Evolutionary conservation across 345 rosid species (phyloP).

Genomic region (Pseudoturritis turrita): DNA sequence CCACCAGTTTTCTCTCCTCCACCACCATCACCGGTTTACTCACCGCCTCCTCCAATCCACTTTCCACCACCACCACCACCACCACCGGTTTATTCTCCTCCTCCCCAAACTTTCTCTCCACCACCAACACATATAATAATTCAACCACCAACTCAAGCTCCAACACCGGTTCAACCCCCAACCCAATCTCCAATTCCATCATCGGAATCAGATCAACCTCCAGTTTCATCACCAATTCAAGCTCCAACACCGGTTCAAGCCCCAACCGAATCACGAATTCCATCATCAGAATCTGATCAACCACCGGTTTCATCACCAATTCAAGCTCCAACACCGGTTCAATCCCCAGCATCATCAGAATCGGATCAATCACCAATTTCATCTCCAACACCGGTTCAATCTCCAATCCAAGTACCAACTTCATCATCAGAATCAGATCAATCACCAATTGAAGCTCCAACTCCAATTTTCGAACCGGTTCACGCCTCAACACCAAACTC

Average conservation of each 20-base stretch:
- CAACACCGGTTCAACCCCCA: constrained; percentile 13
- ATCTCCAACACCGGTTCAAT: background rate
- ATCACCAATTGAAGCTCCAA: background rate
- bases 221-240: background rate
- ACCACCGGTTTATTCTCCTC: constrained; percentile 12
- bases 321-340: background rate
- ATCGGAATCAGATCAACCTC: background rate
- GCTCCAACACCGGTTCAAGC: background rate
- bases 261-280: background rate
- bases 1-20: constrained; percentile 9
- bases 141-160: constrained; percentile 13
- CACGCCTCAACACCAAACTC: background rate
- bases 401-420: background rate
- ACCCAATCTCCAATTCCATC: background rate
- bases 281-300: background rate
- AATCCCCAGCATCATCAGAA: constrained; percentile 10
- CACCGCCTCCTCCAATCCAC: constrained; percentile 9
- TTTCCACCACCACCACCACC: constrained; percentile 17
- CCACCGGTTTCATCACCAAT: background rate
- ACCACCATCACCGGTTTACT: background rate
- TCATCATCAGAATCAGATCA: background rate
- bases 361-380: background rate
- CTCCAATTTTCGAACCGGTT: constrained; percentile 3
- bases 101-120: constrained; percentile 22
- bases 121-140: constrained; percentile 8